Base-by-base conservation (phyloP, 768 basidiomycete species). In the Kwoniella heveanensis region DNA sequence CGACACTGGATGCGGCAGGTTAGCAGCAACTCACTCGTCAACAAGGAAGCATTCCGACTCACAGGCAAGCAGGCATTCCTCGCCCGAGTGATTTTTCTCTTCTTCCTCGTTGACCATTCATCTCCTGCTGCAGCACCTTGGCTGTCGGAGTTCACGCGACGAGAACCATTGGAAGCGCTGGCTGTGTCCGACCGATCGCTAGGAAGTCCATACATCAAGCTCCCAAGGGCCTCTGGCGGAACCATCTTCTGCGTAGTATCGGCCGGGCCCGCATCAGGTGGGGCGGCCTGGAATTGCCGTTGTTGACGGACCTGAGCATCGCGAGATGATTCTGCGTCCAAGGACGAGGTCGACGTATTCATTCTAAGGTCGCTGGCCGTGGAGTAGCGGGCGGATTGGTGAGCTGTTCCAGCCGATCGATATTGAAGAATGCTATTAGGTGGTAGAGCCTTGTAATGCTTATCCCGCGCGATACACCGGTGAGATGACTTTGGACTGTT, bases 41-140 rank as follows among this genome's bases (percentile, higher is more conserved):
- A 6, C 13, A 36, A 7, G 6, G 32, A 36, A 36, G 32, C 19
- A n/a, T 19, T 10, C n/a, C 9, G 13, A 49, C 64, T 54, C 36
- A 66, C 65, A n/a, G 64, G 65, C 13, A 68, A 26, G 46, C 66
- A 68, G 1, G 66, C 66, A 19, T 65, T 68, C 9, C 62, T 56
- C 6, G 66, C 64, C 19, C 66, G 21, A 1, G 66, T 57, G 24
- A 68, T 60, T 36, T 68, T 68, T 22, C 53, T 55, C 37, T 64
- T 68, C 26, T 57, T 57, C 47, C 56, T 47, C 39, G 29, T 44
- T 8, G 21, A 39, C 29, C 54, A 37, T 39, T 15, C 36, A 36
- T 37, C 29, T 37, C 12, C 24, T 55, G 54, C n/a, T n/a, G n/a
- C n/a, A n/a, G n/a, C 10, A 21, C n/a, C n/a, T 19, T n/a, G 27